phyloP scores from a whole-genome alignment of 1,284 basidiomycete genomes.

The Gomphus bonarii region DNA sequence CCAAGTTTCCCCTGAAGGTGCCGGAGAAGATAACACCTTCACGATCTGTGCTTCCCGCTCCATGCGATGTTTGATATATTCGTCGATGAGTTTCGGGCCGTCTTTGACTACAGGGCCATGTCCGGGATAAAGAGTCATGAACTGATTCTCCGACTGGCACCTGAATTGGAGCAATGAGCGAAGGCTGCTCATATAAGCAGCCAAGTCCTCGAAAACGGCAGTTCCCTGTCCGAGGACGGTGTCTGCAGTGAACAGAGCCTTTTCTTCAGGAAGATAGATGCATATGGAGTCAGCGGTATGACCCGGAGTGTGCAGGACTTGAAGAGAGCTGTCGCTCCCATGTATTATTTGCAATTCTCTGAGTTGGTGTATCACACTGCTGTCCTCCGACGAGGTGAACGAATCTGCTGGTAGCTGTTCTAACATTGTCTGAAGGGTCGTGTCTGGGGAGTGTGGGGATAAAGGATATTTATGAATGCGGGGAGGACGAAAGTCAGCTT shows the following conservation, averaged over 20 bases:
- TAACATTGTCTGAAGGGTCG: conserved; percentile 31
- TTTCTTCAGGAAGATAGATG: conserved; percentile 51
- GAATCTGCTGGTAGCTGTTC: conserved; percentile 32
- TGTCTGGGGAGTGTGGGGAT: conserved; percentile 20
- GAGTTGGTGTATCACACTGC: conserved; percentile 44
- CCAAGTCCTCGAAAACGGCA: conserved; percentile 82
- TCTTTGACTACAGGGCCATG: conserved; percentile 75
- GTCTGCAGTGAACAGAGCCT: conserved; percentile 80
- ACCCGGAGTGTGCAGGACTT: conserved; percentile 79
- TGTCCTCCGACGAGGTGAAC: conserved; percentile 27
- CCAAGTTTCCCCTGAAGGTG: conserved; percentile 30
- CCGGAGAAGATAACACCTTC: conserved; percentile 35
- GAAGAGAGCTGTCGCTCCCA: conserved; percentile 25
- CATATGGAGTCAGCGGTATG: conserved; percentile 86
- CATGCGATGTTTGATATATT: conserved; percentile 75
- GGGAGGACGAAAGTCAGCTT: conserved; percentile 40
- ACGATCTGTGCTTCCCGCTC: conserved; percentile 79
- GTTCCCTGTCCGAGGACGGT: conserved; percentile 88
- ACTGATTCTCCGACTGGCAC: conserved; percentile 23
- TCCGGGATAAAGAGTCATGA: conserved; percentile 65
- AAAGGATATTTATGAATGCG: conserved; percentile 61
- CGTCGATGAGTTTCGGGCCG: conserved; percentile 46
- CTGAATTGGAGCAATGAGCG: conserved; percentile 43
- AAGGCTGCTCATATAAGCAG: conserved; percentile 63
- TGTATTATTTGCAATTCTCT: conserved; percentile 40